phyloP scores from a whole-genome alignment of 805 yeast genomes.

The Lipomyces spencermartinsiae region DNA sequence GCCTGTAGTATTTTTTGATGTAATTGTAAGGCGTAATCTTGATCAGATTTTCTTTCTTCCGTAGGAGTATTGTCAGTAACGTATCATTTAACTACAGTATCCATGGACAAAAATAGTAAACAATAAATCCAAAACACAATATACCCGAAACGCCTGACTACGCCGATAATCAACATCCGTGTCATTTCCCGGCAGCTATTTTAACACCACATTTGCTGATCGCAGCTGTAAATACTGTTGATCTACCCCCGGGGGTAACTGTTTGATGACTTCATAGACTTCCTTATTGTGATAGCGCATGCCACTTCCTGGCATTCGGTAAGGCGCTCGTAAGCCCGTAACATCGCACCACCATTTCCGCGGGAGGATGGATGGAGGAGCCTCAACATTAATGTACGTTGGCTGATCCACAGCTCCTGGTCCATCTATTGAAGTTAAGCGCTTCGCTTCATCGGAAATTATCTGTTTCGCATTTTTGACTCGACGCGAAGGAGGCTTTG shows the following conservation, averaged over 20 bases:
- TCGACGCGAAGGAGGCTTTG: conserved; percentile 60
- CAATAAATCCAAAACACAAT: too few relatives aligned
- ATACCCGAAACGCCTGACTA: background rate
- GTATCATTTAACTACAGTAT: too few relatives aligned
- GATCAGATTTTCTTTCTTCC: background rate
- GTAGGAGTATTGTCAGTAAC: too few relatives aligned
- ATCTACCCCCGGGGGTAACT: conserved; percentile 88
- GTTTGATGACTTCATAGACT: conserved; percentile 74
- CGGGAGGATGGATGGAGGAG: conserved; percentile 88
- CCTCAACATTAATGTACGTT: conserved; percentile 72
- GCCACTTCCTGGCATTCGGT: conserved; percentile 70
- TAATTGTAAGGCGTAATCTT: background rate
- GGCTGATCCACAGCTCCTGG: conserved; percentile 52
- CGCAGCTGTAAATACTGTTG: conserved; percentile 89
- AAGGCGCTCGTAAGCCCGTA: conserved; percentile 82
- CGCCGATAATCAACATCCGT: background rate
- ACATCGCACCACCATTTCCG: conserved; percentile 87
- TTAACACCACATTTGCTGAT: conserved; percentile 84
- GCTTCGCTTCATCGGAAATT: conserved; percentile 76
- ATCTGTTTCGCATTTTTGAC: conserved; percentile 78
- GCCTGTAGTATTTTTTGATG: background rate
- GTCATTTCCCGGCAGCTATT: conserved; percentile 46
- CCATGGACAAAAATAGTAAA: too few relatives aligned
- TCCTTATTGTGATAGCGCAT: conserved; percentile 83
- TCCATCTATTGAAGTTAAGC: conserved; percentile 50